Percentiles rank a stretch among this genome's conserved stretches.
phyloP scores from a whole-genome alignment of 805 yeast genomes.

The Pichia gijzeniarum region DNA sequence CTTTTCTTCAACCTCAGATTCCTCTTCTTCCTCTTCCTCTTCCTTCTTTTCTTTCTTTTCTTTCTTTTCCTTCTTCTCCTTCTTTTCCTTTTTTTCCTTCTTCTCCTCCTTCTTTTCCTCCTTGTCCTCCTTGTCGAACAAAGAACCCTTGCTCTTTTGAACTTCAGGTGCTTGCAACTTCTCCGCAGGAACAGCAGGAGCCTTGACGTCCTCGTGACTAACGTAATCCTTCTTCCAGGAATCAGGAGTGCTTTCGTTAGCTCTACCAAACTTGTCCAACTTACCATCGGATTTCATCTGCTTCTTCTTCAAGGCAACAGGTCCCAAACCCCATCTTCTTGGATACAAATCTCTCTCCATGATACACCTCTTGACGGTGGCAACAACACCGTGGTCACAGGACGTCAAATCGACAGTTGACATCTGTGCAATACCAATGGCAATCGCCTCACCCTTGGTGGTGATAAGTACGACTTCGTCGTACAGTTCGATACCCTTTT shows the following conservation, averaged over 20 bases:
- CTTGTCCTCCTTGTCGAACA: conserved; percentile 26
- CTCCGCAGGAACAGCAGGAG: conserved; percentile 52
- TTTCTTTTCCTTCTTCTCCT: conserved; percentile 31
- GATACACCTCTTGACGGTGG: conserved; percentile 97
- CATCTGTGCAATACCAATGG: conserved; percentile 98
- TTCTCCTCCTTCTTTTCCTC: conserved; percentile 24
- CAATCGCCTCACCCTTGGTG: conserved; percentile 99
- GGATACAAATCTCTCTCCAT: conserved; percentile 99
- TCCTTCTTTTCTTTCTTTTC: conserved; percentile 31
- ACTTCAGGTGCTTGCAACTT: conserved; percentile 37
- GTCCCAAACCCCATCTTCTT: conserved; percentile 99
- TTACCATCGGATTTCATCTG: conserved; percentile 96
- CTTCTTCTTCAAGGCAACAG: conserved; percentile 97
- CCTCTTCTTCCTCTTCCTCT: conserved; percentile 17
- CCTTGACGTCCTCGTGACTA: conserved; percentile 56
- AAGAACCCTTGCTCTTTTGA: conserved; percentile 42
- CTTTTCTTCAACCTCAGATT: conserved; percentile 24
- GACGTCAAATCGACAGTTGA: conserved; percentile 93
- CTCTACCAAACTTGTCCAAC: conserved; percentile 91
- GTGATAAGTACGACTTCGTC: conserved; percentile 98
- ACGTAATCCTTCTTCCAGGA: conserved; percentile 85
- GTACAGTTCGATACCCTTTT: conserved; percentile 93
- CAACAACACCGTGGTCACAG: conserved; percentile 98
- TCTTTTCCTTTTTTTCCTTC: conserved; percentile 30
- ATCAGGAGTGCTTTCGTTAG: conserved; percentile 88